These are phyloP conservation scores for Nakaseomyces delphensis DNA, from an alignment of 1,139 yeast species.

Conservation along the genomic window DNA sequence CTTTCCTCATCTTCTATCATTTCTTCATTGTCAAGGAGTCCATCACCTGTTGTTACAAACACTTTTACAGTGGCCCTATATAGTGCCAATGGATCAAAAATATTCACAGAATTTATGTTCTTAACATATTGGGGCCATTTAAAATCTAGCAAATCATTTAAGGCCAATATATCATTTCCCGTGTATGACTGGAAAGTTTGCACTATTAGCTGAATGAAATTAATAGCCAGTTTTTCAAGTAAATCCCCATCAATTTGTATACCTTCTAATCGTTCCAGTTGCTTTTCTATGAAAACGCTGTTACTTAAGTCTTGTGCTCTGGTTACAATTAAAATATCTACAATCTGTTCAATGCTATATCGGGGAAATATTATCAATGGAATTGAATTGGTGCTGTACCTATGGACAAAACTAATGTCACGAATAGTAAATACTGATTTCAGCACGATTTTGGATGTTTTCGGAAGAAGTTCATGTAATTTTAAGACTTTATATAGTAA, in stretches of 20 bases:
- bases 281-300: conserved; percentile 10
- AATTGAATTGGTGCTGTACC: conserved; percentile 23
- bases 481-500: conserved; percentile 25
- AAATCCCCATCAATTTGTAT: conserved; percentile 14
- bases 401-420: conserved; percentile 20
- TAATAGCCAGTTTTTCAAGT: conserved; percentile 14
- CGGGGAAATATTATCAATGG: conserved; percentile 30
- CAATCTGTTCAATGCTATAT: conserved; percentile 21
- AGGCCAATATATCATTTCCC: conserved; percentile 25
- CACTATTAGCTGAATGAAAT: conserved; percentile 25
- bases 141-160: conserved; percentile 26
- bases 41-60: conserved; percentile 23
- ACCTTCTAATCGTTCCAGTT: conserved; percentile 11
- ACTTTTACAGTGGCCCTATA: conserved; percentile 21
- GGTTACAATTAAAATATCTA: conserved; percentile 18
- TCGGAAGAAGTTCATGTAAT: conserved; percentile 22
- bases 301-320: conserved; percentile 16
- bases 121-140: conserved; percentile 26
- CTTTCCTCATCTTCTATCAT: conserved; percentile 13
- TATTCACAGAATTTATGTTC: conserved; percentile 17
- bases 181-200: conserved; percentile 30
- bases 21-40: conserved; percentile 15
- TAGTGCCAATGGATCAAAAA: conserved; percentile 22
- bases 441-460: conserved; percentile 17
- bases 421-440: conserved; percentile 23